A percentile compares a stretch with the other conserved stretches of the same genome.
Evolutionary conservation across 345 rosid genomes (phyloP).

Genomic region (Acer saccharum): DNA sequence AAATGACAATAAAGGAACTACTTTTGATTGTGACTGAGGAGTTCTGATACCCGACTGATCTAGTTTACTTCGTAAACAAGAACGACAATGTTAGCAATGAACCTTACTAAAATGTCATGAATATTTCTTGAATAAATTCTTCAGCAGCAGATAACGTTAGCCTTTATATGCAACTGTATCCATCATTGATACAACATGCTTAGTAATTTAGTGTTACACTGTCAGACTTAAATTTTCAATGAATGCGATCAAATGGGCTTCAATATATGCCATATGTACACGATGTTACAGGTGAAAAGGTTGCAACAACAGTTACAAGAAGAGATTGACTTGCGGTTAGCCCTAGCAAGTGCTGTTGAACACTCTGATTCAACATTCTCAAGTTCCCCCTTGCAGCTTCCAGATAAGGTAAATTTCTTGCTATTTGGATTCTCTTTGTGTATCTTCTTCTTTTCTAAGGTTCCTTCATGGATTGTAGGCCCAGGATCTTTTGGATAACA

Average conservation of each 20-base stretch:
- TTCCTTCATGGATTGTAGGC: slow-evolving; percentile 44
- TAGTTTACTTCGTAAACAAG: neutral
- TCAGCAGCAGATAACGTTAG: neutral
- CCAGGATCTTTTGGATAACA: slow-evolving; percentile 71
- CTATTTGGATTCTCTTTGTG: slow-evolving; percentile 13
- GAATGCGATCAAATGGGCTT: neutral
- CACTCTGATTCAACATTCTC: slow-evolving; percentile 49
- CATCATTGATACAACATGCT: slow-evolving; percentile 7
- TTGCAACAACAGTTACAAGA: slow-evolving; percentile 74
- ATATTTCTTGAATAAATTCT: neutral
- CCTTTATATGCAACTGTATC: neutral
- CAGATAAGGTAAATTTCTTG: slow-evolving; percentile 57
- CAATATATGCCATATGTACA: slow-evolving; percentile 3
- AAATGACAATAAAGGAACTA: neutral
- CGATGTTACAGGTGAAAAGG: slow-evolving; percentile 57
- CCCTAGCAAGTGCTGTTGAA: slow-evolving; percentile 69
- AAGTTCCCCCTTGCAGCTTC: slow-evolving; percentile 62
- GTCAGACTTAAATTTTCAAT: neutral
- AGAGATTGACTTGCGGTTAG: slow-evolving; percentile 67
- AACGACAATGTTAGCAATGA: neutral
- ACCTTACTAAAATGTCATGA: neutral
- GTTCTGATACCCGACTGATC: neutral
- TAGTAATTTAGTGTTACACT: neutral
- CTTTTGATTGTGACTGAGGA: neutral
- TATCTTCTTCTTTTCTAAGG: slow-evolving; percentile 17